phyloP scores from a whole-genome alignment of 2,329 filamentous ascomycete genomes.

The Stromatinia cepivora region DNA sequence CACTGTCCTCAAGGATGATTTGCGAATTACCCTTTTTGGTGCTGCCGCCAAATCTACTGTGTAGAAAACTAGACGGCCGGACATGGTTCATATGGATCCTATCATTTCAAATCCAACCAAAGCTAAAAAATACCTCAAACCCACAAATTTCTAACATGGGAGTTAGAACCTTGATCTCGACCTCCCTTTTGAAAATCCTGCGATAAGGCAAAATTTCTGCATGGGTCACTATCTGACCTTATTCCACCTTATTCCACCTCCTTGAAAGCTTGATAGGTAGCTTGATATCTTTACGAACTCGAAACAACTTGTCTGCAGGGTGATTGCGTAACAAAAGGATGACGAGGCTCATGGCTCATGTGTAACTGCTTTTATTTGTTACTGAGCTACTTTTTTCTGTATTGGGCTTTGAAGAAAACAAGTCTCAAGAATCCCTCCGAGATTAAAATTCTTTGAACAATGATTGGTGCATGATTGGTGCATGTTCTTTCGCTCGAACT shows the following conservation, averaged over 20 bases:
- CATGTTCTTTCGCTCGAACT: background rate
- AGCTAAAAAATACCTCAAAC: conserved; percentile 10
- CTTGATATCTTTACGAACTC: conserved; percentile 5
- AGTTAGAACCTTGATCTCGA: conserved; percentile 6
- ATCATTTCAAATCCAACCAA: background rate
- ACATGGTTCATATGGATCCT: conserved; percentile 6
- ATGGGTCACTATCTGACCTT: conserved; percentile 4
- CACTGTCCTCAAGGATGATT: background rate
- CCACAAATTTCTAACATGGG: background rate
- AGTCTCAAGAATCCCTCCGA: background rate
- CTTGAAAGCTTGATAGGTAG: background rate
- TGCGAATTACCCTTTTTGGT: background rate
- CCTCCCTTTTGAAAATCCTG: conserved; percentile 2
- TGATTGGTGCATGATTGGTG: conserved; percentile 14
- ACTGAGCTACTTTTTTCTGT: conserved; percentile 2
- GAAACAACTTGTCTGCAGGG: background rate
- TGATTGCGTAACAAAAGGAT: conserved; percentile 15
- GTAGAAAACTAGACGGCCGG: background rate
- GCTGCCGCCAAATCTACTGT: background rate
- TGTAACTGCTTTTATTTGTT: background rate
- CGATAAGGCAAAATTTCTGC: conserved; percentile 10
- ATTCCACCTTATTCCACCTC: conserved; percentile 1
- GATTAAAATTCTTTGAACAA: background rate
- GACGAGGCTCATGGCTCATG: conserved; percentile 18
- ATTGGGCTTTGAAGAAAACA: conserved; percentile 14